Percentiles rank a stretch among this genome's conserved stretches.
phyloP scores from a whole-genome alignment of 345 rosid species.

The Lagerstroemia speciosa region DNA sequence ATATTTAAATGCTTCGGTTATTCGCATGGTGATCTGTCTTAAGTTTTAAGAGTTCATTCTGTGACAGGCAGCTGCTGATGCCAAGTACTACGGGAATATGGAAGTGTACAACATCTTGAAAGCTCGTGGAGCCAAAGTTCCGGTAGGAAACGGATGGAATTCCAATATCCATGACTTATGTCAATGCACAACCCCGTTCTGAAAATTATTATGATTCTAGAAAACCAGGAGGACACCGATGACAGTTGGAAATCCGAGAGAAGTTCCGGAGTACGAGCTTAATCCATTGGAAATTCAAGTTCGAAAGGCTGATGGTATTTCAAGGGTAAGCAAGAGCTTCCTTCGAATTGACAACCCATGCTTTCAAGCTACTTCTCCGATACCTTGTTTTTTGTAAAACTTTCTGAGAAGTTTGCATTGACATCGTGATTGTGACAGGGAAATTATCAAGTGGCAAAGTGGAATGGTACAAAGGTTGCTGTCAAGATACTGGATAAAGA shows the following conservation, averaged over 20 bases:
- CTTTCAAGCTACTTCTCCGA: neutral
- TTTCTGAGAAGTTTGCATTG: neutral
- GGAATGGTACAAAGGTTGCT: constrained; percentile 93
- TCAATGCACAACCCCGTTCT: neutral
- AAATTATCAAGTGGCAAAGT: constrained; percentile 87
- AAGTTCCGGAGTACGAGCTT: constrained; percentile 94
- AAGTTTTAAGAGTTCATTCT: neutral
- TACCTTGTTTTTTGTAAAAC: neutral
- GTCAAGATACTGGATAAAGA: constrained; percentile 89
- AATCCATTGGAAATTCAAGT: constrained; percentile 88
- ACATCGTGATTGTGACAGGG: too few species aligned
- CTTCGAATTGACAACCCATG: neutral
- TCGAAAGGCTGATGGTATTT: constrained; percentile 72
- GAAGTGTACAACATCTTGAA: constrained; percentile 74
- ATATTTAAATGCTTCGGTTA: too few species aligned
- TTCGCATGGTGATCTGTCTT: neutral
- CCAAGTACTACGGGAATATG: constrained; percentile 74
- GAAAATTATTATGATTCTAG: constrained; percentile 27
- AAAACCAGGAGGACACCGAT: constrained; percentile 97
- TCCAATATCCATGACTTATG: neutral
- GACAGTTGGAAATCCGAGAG: constrained; percentile 82
- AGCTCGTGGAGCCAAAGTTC: constrained; percentile 84
- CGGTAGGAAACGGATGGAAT: constrained; percentile 32
- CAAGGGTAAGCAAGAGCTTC: constrained; percentile 46
- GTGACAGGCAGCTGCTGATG: constrained; percentile 87